These are phyloP conservation scores for Lentinula boryana DNA, from an alignment of 768 basidiomycete species.

Conservation along the genomic window DNA sequence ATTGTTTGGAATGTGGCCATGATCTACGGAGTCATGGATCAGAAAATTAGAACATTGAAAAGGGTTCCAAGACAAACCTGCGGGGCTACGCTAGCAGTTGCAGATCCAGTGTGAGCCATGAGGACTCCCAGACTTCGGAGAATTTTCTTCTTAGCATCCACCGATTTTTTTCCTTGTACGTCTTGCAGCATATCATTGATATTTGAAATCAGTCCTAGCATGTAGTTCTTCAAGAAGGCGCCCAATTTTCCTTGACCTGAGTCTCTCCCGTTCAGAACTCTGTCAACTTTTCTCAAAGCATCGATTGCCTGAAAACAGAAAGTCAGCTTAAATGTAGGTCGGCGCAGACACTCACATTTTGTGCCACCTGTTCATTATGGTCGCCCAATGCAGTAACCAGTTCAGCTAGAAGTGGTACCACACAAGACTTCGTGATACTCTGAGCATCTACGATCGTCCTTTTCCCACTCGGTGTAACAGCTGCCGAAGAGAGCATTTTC, in stretches of 20 bases:
- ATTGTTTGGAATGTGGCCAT: conserved; percentile 95
- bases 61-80: conserved; percentile 53
- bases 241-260: conserved; percentile 35
- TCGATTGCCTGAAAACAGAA: conserved; percentile 21
- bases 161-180: conserved; percentile 68
- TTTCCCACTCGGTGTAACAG: conserved; percentile 17
- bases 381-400: conserved; percentile 78
- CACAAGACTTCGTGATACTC: conserved; percentile 57
- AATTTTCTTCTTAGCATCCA: conserved; percentile 66
- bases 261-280: conserved; percentile 28
- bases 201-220: conserved; percentile 80
- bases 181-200: conserved; percentile 88
- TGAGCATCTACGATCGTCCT: conserved; percentile 33
- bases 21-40: conserved; percentile 44
- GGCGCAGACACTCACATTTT: conserved; percentile 31
- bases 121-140: conserved; percentile 74
- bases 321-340: not conserved
- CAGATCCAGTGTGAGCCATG: conserved; percentile 61
- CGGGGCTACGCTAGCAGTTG: conserved; percentile 73
- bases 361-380: conserved; percentile 38
- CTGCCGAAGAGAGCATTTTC: conserved; percentile 46
- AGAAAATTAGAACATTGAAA: not conserved
- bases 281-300: conserved; percentile 37
- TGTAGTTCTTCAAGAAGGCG: conserved; percentile 63
- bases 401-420: conserved; percentile 66